Evolutionary conservation across 805 yeast genomes (phyloP), one percentile per base, ranked within the genome.

Genomic region (Nakazawaea ernobii): DNA sequence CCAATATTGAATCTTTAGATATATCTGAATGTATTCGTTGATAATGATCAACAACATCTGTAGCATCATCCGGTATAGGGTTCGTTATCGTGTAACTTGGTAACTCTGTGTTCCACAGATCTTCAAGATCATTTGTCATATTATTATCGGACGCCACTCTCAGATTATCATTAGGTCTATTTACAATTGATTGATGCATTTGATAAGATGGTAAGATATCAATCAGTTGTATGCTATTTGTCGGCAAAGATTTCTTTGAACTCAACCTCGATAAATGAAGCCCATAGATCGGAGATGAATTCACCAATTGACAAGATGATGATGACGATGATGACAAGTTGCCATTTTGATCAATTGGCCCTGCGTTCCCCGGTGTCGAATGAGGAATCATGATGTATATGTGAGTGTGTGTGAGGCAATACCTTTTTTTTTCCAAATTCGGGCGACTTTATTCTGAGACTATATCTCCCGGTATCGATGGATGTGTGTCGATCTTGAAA

Each of bases 141-240:
- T 14, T 27, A 24, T 14, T 27, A 15, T 17, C 30, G 7, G 28
- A 13, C 17, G 24, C 24, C 24, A 20, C 24, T 20, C 24, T 20
- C 24, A 20, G 24, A 20, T 20, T 20, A 20, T 35, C 17, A 17
- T 11, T 35, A 13, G 17, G n/a, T 45, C 62, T 48, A 39, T 59
- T 59, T 29, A 59, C 51, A 50, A 57, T 41, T 44, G 49, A 73
- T 53, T 77, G 80, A 55, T 79, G 81, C 82, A 82, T 77, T 52
- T 82, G 86, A 55, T 82, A 83, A 0, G 86, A 80, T 0, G 89
- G 89, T 35, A 82, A 60, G 2, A 82, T 75, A 54, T 82, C 87
- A 44, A 35, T 8, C 10, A 9, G 35, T 14, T n/a, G 36, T 13
- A 24, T n/a, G 10, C 43, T 17, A 20, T 17, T 29, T 3, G 20